These are phyloP conservation scores for Hygrophoropsis aurantiaca DNA, from an alignment of 768 basidiomycete genomes.

Conservation along the genomic window DNA sequence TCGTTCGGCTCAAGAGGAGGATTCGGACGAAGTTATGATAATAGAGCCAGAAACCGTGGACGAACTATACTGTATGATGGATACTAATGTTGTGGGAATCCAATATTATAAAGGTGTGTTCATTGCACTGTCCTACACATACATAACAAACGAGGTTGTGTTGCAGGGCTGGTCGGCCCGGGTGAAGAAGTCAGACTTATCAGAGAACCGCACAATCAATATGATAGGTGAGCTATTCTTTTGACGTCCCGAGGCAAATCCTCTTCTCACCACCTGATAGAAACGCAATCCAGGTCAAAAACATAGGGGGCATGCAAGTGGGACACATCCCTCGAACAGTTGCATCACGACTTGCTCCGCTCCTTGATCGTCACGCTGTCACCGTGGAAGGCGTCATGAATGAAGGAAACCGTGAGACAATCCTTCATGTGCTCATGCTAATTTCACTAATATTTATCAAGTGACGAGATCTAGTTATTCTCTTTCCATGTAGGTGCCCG, in stretches of 20 bases:
- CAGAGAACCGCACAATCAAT: slow-evolving; percentile 64
- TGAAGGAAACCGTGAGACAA: slow-evolving; percentile 62
- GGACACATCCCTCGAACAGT: slow-evolving; percentile 73
- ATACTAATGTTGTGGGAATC: slow-evolving; percentile 73
- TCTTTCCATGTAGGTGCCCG: slow-evolving; percentile 55
- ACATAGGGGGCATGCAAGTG: slow-evolving; percentile 72
- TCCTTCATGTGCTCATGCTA: not conserved
- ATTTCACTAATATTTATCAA: slow-evolving; percentile 14
- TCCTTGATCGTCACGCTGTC: slow-evolving; percentile 63
- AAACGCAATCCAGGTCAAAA: slow-evolving; percentile 80
- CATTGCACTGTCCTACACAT: not conserved
- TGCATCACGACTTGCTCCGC: slow-evolving; percentile 60
- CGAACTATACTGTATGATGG: slow-evolving; percentile 63
- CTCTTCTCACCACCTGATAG: slow-evolving; percentile 29
- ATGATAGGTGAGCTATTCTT: slow-evolving; percentile 54
- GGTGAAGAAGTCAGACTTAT: slow-evolving; percentile 75
- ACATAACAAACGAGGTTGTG: no score
- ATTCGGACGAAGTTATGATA: slow-evolving; percentile 40
- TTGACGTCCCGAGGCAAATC: not conserved
- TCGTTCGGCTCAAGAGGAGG: slow-evolving; percentile 29
- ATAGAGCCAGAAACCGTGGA: slow-evolving; percentile 52
- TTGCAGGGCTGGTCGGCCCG: slow-evolving; percentile 72
- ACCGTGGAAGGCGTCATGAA: slow-evolving; percentile 69
- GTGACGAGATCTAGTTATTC: slow-evolving; percentile 51
- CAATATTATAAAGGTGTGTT: slow-evolving; percentile 73